Evolutionary conservation across 2,329 filamentous ascomycete species (phyloP).

Genomic region (Trichoderma simmonsii): DNA sequence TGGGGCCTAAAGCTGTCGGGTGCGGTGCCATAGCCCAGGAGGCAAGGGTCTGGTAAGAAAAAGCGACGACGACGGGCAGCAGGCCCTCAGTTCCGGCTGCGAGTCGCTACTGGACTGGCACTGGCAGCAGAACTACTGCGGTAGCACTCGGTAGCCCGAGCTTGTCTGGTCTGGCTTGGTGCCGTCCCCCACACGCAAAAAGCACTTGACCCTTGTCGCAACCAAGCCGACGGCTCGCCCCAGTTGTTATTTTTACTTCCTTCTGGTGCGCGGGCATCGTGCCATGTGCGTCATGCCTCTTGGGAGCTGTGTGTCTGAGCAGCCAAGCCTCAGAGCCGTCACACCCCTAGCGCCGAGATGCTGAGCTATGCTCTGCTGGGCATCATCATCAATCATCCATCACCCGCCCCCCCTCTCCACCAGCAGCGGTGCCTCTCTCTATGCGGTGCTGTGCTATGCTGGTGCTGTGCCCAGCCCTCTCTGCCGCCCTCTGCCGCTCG

Average conservation of each 20-base stretch:
- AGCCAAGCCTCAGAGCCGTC: slow-evolving; percentile 16
- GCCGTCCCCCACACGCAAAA: slow-evolving; percentile 14
- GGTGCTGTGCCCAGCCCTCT: not conserved
- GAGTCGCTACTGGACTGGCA: not conserved
- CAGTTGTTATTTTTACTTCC: slow-evolving; percentile 21
- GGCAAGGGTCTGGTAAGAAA: slow-evolving; percentile 3
- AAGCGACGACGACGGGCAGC: not conserved
- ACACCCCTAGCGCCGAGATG: slow-evolving; percentile 9
- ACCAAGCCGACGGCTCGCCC: slow-evolving; percentile 20
- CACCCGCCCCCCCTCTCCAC: not conserved
- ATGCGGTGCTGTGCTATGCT: not conserved
- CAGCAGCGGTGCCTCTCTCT: not conserved
- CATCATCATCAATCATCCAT: slow-evolving; percentile 11
- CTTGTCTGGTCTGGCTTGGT: slow-evolving; percentile 1
- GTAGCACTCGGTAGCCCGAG: slow-evolving; percentile 8
- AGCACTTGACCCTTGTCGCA: slow-evolving; percentile 4
- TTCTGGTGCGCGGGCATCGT: slow-evolving; percentile 19
- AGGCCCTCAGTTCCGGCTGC: not conserved
- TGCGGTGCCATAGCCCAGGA: not conserved
- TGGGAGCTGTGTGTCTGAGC: not conserved
- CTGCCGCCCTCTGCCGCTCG: not conserved
- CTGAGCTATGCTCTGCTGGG: not conserved
- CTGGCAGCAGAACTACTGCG: not conserved
- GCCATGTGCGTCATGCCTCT: slow-evolving; percentile 21
- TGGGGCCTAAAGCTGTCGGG: not conserved